Percentiles rank a stretch among this genome's conserved stretches.
These are phyloP conservation scores for Solanum chacoense DNA, from an alignment of 305 asterid genomes.

Conservation along the genomic window DNA sequence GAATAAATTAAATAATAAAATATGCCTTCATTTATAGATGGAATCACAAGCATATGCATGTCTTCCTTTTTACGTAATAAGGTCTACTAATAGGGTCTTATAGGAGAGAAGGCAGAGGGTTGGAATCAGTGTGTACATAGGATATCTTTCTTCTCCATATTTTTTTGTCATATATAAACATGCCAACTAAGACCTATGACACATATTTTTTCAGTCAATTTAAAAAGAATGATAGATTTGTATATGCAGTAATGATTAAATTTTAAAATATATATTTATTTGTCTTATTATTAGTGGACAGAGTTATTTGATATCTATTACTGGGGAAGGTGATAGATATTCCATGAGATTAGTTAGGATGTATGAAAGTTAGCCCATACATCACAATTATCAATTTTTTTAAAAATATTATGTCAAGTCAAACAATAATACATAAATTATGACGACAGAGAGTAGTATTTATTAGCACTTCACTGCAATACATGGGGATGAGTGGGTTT, in stretches of 20 bases:
- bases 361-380: neutral
- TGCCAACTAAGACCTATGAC: neutral
- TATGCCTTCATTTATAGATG: neutral
- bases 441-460: too few relatives aligned
- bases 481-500: neutral
- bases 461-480: neutral
- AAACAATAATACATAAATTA: too few relatives aligned
- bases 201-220: too few relatives aligned
- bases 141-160: slow-evolving; percentile 1
- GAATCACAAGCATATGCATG: neutral
- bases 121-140: neutral
- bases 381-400: too few relatives aligned
- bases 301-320: neutral
- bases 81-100: neutral
- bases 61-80: neutral
- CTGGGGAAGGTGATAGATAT: too few relatives aligned
- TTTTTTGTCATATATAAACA: neutral
- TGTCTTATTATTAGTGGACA: neutral
- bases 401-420: fast-evolving
- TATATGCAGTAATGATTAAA: too few relatives aligned
- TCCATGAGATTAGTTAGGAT: too few relatives aligned
- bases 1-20: neutral
- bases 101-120: neutral
- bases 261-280: too few relatives aligned
- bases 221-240: too few relatives aligned